phyloP scores from a whole-genome alignment of 2,329 filamentous ascomycete genomes.

The Blastomyces percursus region DNA sequence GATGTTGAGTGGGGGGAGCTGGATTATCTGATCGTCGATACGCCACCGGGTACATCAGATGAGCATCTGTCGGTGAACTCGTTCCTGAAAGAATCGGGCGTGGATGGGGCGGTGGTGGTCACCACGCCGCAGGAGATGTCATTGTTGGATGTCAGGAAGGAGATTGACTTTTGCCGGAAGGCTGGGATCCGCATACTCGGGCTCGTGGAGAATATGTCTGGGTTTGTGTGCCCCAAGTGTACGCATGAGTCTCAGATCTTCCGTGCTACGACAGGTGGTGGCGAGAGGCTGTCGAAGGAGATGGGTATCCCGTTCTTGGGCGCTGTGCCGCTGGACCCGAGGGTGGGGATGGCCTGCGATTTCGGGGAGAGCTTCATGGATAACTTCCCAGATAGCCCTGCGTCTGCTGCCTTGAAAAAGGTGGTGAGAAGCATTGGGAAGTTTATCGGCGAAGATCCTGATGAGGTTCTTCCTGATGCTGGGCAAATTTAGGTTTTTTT shows the following conservation, averaged over 20 bases:
- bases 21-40: slow-evolving; percentile 89
- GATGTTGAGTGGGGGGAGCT: slow-evolving; percentile 96
- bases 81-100: slow-evolving; percentile 78
- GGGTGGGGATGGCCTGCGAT: slow-evolving; percentile 93
- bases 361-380: slow-evolving; percentile 97
- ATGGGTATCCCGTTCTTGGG: slow-evolving; percentile 83
- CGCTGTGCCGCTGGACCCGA: slow-evolving; percentile 78
- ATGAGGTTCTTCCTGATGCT: slow-evolving; percentile 24
- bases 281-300: slow-evolving; percentile 66
- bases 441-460: slow-evolving; percentile 53
- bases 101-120: slow-evolving; percentile 86
- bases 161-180: slow-evolving; percentile 95
- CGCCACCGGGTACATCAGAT: slow-evolving; percentile 87
- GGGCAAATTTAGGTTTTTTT: background rate
- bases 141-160: slow-evolving; percentile 85
- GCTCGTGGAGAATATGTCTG: slow-evolving; percentile 94
- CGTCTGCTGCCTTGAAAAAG: slow-evolving; percentile 65
- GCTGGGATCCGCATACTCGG: slow-evolving; percentile 81
- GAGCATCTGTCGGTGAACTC: slow-evolving; percentile 92
- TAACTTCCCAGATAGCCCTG: slow-evolving; percentile 83
- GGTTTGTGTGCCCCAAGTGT: slow-evolving; percentile 92
- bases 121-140: slow-evolving; percentile 93
- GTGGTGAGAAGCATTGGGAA: slow-evolving; percentile 65
- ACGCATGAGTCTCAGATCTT: slow-evolving; percentile 75
- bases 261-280: slow-evolving; percentile 80